Base-by-base conservation (phyloP, 345 rosid species). In the Lenwebbia sp. region DNA sequence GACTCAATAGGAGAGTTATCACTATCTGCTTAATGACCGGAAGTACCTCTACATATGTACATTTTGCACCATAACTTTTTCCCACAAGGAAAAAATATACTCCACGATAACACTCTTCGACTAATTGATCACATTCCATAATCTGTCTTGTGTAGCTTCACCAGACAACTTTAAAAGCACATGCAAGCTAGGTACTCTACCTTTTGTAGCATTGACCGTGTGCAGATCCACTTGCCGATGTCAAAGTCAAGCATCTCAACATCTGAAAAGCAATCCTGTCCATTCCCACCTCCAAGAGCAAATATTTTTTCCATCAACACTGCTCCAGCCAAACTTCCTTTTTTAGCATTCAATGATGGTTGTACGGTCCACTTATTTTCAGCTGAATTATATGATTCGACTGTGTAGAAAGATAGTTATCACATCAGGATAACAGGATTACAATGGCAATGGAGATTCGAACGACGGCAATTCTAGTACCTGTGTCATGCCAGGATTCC, bases 171-270 rank as follows among this genome's bases (percentile, higher is more conserved):
- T 51, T 33, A 54, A 83, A 37, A 7, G 58, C 40, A 53, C 44
- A 30, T 5, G 25, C 55, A 83, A 51, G 58, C 37, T 53, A n/a
- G 8, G 84, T 21, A 49, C 4, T 54, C 55, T 85, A 96, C 99
- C 99, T 90, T 88, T 85, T 93, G 92, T 65, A 87, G 88, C 97
- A 96, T 92, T 56, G 99, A 93, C 58, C 89, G 91, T 41, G 93
- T 81, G 78, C 62, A 87, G 53, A 95, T 93, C 99, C 99, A 96
- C 86, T 70, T 90, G 74, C 95, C 97, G 10, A 94, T 83, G 86
- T 92, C 92, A 84, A 93, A 92, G 90, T 96, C 97, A 88, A 96
- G 92, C 95, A 95, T 94, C 91, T 95, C 99, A 84, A 96, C 98
- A 62, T 96, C 97, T 78, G 98, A 89, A 88, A 92, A 90, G 88